Percentiles rank a stretch among this genome's conserved stretches.
Conservation (phyloP, 768 basidiomycete genomes). For the Auriculariales sp. region DNA sequence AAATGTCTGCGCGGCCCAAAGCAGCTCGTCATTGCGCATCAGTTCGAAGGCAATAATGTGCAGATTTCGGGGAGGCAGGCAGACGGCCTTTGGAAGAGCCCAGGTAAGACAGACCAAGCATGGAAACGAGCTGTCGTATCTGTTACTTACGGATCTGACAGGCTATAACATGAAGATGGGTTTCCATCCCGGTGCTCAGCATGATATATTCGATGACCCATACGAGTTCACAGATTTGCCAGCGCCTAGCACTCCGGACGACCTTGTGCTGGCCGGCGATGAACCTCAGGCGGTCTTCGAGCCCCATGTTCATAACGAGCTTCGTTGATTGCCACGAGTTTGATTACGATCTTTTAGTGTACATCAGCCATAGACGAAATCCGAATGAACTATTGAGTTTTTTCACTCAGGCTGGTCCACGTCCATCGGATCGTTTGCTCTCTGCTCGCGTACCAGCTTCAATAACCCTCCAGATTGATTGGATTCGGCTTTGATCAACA, state of each 20-base stretch:
- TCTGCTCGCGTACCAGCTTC: background rate
- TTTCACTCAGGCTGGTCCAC: no score
- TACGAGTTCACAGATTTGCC: no score
- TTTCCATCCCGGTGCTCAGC: background rate
- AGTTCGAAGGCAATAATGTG: constrained; percentile 6
- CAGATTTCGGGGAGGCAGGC: background rate
- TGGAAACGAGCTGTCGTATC: no score
- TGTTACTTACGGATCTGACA: background rate
- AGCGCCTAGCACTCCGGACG: no score
- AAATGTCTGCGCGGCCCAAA: constrained; percentile 4
- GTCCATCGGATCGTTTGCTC: no score
- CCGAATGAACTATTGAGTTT: no score
- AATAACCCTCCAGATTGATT: background rate
- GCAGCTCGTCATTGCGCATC: constrained; percentile 7
- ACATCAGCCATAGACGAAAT: no score
- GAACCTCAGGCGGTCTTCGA: no score
- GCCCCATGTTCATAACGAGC: no score
- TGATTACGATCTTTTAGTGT: no score
- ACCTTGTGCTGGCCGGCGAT: no score
- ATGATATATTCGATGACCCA: constrained; percentile 1
- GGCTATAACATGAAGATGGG: background rate
- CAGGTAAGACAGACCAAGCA: background rate
- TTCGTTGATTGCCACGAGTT: no score
- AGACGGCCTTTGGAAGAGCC: constrained; percentile 4
- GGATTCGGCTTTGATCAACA: background rate